Percentiles rank a stretch among this genome's conserved stretches.
Evolutionary conservation across 2,329 filamentous ascomycete species (phyloP).

Genomic region (Trichoderma sp.): DNA sequence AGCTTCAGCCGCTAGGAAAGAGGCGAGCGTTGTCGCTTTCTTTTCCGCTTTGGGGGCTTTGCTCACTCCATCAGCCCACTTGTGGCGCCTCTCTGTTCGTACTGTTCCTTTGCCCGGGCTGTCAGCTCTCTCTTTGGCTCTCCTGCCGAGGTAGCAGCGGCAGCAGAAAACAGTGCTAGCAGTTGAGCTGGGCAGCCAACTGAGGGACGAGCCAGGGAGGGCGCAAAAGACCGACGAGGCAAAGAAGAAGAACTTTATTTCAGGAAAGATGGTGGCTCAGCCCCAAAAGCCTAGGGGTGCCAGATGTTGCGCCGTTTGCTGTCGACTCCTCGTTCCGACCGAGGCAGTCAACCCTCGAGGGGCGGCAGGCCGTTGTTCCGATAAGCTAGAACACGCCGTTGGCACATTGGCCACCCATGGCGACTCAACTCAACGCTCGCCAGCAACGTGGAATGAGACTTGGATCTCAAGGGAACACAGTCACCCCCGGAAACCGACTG

Average conservation of each 20-base stretch:
- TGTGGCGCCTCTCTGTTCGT: slow-evolving; percentile 3
- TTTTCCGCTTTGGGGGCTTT: slow-evolving; percentile 11
- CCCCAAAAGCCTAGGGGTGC: background rate
- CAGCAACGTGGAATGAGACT: background rate
- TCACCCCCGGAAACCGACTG: slow-evolving; percentile 6
- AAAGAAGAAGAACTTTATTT: slow-evolving; percentile 9
- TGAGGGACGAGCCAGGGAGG: background rate
- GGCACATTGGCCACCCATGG: background rate
- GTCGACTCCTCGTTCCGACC: background rate
- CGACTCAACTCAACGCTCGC: background rate
- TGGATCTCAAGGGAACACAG: background rate
- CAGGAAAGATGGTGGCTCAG: slow-evolving; percentile 14
- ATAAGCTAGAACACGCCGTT: background rate
- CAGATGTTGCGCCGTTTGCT: background rate
- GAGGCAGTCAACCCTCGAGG: background rate
- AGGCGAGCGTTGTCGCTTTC: slow-evolving; percentile 2
- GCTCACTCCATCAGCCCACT: slow-evolving; percentile 19
- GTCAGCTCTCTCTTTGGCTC: slow-evolving; percentile 9
- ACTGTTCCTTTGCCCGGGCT: slow-evolving; percentile 3
- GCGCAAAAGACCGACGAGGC: background rate
- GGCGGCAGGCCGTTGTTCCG: slow-evolving; percentile 11
- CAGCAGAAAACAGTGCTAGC: background rate
- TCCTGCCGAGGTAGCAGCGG: background rate
- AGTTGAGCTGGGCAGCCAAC: background rate
- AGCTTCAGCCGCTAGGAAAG: slow-evolving; percentile 16